A percentile compares a stretch with the other conserved stretches of the same genome.
Evolutionary conservation across 768 basidiomycete genomes (phyloP).

Genomic region (Leucocoprinus birnbaumii): DNA sequence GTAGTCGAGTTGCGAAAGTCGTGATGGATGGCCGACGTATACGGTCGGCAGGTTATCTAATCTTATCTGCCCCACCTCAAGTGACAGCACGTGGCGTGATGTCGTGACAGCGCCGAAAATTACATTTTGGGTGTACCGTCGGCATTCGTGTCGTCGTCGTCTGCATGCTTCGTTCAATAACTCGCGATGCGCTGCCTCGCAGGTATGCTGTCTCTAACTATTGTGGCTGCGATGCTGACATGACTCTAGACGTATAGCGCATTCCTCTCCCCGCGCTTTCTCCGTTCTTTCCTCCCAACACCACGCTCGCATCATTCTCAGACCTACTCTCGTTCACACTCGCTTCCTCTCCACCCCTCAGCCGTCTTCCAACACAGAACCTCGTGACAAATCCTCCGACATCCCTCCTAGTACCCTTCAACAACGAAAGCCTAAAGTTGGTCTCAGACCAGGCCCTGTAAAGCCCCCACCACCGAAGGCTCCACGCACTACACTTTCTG

Average conservation of each 20-base stretch:
- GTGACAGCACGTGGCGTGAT: neutral
- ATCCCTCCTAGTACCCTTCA: slow-evolving; percentile 20
- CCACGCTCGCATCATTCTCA: neutral
- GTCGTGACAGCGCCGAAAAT: slow-evolving; percentile 1
- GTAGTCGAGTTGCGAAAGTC: too few species aligned
- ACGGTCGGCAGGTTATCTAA: too few species aligned
- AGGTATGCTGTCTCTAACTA: slow-evolving; percentile 6
- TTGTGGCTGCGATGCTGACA: too few species aligned
- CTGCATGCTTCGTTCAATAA: slow-evolving; percentile 18
- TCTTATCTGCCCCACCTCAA: neutral
- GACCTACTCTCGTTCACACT: slow-evolving; percentile 1
- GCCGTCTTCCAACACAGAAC: slow-evolving; percentile 4
- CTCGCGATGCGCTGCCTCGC: slow-evolving; percentile 14
- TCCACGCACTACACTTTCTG: slow-evolving; percentile 13
- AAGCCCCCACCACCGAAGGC: slow-evolving; percentile 26
- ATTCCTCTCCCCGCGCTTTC: neutral
- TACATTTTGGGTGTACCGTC: neutral
- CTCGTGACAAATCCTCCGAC: slow-evolving; percentile 9
- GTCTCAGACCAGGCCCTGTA: slow-evolving; percentile 63
- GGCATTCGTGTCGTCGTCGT: neutral
- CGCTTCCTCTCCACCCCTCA: slow-evolving; percentile 15
- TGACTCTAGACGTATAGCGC: too few species aligned
- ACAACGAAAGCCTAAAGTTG: slow-evolving; percentile 48
- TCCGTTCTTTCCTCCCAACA: neutral
- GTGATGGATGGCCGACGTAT: too few species aligned